phyloP scores from a whole-genome alignment of 768 basidiomycete species.

The Kockovaella imperatae region DNA sequence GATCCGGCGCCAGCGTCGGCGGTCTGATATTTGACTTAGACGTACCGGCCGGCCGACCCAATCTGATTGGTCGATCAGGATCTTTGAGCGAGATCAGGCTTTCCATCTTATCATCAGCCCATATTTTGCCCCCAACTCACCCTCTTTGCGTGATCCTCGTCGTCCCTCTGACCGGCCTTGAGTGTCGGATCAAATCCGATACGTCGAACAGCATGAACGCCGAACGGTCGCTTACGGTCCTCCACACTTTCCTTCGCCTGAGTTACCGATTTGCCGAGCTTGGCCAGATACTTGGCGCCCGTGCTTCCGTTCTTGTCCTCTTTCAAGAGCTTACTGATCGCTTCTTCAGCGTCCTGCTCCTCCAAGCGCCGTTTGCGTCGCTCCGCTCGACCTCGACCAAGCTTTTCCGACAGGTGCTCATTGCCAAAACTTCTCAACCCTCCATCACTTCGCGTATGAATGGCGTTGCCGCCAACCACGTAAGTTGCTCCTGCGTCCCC shows the following conservation, averaged over 20 bases:
- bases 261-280: conserved; percentile 51
- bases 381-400: conserved; percentile 74
- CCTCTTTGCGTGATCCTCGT: conserved; percentile 13
- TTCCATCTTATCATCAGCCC: neutral
- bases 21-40: conserved; percentile 1
- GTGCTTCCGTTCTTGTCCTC: conserved; percentile 55
- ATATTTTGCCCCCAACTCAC: conserved; percentile 8
- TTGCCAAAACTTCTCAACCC: conserved; percentile 34
- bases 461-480: conserved; percentile 68
- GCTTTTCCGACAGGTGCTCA: conserved; percentile 59
- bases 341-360: conserved; percentile 50
- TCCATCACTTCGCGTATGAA: conserved; percentile 45
- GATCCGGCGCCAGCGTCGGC: neutral
- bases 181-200: conserved; percentile 41
- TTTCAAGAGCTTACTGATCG: conserved; percentile 56
- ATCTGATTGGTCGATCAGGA: neutral
- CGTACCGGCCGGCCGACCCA: conserved; percentile 1
- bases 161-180: conserved; percentile 6
- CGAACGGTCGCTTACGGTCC: conserved; percentile 26
- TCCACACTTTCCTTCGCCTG: conserved; percentile 46
- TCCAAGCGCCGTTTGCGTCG: conserved; percentile 58
- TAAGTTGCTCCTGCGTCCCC: conserved; percentile 54
- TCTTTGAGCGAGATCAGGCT: conserved; percentile 6
- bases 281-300: conserved; percentile 32
- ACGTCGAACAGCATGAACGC: conserved; percentile 25